phyloP scores from a whole-genome alignment of 768 basidiomycete species.

The Artomyces pyxidatus region DNA sequence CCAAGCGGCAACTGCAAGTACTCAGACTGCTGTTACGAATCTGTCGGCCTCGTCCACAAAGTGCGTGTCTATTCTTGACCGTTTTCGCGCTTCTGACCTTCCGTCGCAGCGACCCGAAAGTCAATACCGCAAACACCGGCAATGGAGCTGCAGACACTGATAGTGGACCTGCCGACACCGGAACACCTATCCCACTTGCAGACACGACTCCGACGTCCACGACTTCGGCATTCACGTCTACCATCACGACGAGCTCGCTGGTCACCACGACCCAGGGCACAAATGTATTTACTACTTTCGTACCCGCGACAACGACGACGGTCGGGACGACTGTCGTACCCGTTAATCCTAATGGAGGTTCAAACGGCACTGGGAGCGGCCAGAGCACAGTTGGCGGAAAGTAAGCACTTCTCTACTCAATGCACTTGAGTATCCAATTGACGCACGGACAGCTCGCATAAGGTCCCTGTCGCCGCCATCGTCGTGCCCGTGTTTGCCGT shows the following conservation, averaged over 20 bases:
- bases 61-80: no score
- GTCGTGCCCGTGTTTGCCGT: not conserved
- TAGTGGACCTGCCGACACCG: no score
- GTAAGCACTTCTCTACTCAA: not conserved
- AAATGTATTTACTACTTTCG: not conserved
- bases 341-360: not conserved
- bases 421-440: not conserved
- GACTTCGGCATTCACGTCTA: not conserved
- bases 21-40: no score
- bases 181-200: no score
- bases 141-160: no score
- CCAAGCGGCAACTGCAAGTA: no score
- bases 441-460: not conserved
- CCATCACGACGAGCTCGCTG: not conserved
- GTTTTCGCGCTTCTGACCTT: no score
- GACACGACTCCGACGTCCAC: not conserved
- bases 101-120: no score
- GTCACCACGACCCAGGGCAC: not conserved
- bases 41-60: no score
- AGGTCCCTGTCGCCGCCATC: not conserved
- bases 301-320: not conserved
- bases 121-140: no score
- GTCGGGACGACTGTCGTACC: not conserved
- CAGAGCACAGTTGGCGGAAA: not conserved
- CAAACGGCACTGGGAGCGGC: not conserved